These are phyloP conservation scores for Fusarium sororula DNA, from an alignment of 2,329 filamentous ascomycete genomes.

Conservation along the genomic window DNA sequence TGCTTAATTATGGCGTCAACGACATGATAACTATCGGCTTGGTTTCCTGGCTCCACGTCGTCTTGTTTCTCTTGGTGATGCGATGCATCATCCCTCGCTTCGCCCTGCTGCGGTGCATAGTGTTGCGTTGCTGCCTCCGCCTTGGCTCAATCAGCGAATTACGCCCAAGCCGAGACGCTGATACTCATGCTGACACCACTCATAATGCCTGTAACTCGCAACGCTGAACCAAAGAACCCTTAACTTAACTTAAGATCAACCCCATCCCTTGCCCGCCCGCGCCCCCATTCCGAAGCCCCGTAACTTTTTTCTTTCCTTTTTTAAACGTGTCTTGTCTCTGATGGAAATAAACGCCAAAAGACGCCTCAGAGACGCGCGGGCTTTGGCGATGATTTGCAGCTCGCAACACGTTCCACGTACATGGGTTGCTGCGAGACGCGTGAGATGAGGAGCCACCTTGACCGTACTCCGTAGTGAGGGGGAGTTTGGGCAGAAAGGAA, in stretches of 20 bases:
- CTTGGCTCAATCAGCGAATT: constrained; percentile 15
- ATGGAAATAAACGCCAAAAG: constrained; percentile 30
- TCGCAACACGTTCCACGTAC: constrained; percentile 41
- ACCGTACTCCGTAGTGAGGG: constrained; percentile 33
- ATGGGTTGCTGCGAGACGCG: constrained; percentile 44
- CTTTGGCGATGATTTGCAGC: constrained; percentile 38
- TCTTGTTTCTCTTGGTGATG: constrained; percentile 29
- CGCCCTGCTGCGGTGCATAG: constrained; percentile 26
- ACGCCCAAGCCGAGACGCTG: constrained; percentile 21
- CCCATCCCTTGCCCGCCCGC: constrained; percentile 25
- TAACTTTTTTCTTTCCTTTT: constrained; percentile 16
- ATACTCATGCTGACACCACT: constrained; percentile 25
- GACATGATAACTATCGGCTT: constrained; percentile 5
- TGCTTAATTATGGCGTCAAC: constrained; percentile 32
- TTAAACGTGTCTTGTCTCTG: constrained; percentile 33
- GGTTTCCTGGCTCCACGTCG: constrained; percentile 6
- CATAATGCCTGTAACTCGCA: constrained; percentile 20
- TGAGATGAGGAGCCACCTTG: constrained; percentile 32
- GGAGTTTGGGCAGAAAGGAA: constrained; percentile 6
- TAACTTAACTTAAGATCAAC: constrained; percentile 20
- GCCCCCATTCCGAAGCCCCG: constrained; percentile 37
- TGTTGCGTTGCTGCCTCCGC: constrained; percentile 30
- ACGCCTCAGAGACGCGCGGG: constrained; percentile 33
- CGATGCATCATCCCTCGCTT: constrained; percentile 37
- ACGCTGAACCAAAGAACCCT: constrained; percentile 16